Conservation (phyloP, 2,329 filamentous ascomycete species). For the Stagonosporopsis chrysanthemi region DNA sequence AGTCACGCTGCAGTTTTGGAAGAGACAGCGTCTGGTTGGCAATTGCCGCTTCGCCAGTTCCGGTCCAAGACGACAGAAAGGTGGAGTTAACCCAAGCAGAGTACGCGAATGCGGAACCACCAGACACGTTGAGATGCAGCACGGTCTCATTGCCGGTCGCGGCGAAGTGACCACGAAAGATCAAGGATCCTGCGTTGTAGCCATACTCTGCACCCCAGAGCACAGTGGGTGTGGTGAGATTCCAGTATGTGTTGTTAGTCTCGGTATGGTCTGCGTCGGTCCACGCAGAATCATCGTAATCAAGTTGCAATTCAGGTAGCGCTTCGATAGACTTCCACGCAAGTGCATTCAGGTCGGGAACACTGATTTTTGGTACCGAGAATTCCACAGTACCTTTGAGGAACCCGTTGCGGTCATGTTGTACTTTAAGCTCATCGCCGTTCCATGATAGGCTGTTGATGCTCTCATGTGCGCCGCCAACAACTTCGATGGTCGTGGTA, state of each 20-base stretch:
- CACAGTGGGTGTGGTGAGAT: constrained; percentile 49
- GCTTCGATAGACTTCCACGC: constrained; percentile 73
- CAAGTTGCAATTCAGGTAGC: constrained; percentile 69
- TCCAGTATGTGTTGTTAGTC: constrained; percentile 61
- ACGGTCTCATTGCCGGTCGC: constrained; percentile 65
- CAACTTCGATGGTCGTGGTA: constrained; percentile 71
- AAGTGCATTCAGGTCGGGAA: constrained; percentile 65
- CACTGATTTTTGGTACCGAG: constrained; percentile 55
- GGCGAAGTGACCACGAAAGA: constrained; percentile 73
- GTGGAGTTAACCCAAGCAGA: constrained; percentile 70
- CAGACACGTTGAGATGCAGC: constrained; percentile 65
- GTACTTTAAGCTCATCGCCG: constrained; percentile 52
- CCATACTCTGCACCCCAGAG: constrained; percentile 76
- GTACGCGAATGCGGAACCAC: constrained; percentile 70
- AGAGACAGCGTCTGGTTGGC: constrained; percentile 64
- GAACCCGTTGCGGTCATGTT: constrained; percentile 53
- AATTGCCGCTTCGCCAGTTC: constrained; percentile 57
- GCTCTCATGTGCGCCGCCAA: constrained; percentile 63
- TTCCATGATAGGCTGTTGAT: constrained; percentile 66
- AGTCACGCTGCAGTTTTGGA: constrained; percentile 58
- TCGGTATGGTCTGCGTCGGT: constrained; percentile 62
- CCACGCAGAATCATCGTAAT: constrained; percentile 75
- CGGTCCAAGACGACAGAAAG: constrained; percentile 69
- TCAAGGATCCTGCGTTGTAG: constrained; percentile 69
- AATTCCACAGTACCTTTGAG: constrained; percentile 62